Percentiles rank a stretch among this genome's conserved stretches.
Conservation (phyloP, 805 yeast species). For the Blastobotrys attinorum region DNA sequence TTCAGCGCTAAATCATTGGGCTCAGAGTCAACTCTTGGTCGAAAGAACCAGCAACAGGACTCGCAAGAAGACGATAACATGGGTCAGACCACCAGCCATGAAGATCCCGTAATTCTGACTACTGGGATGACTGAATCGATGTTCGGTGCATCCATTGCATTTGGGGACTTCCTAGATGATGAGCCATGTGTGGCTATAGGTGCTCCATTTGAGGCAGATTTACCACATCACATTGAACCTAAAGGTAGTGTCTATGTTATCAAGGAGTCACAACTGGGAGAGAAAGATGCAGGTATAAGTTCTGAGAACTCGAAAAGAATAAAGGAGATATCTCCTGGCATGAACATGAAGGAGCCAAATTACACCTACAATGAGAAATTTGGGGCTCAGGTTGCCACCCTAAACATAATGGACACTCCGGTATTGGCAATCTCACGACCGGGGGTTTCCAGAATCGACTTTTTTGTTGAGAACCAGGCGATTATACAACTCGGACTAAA, state of each 20-base stretch:
- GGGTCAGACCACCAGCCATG: neutral
- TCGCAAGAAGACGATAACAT: no score
- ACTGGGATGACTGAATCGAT: constrained; percentile 26
- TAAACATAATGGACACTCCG: constrained; percentile 26
- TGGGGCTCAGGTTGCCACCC: constrained; percentile 35
- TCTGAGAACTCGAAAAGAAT: constrained; percentile 7
- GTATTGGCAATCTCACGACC: constrained; percentile 44
- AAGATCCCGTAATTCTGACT: constrained; percentile 10
- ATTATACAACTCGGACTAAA: constrained; percentile 25
- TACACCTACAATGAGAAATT: constrained; percentile 31
- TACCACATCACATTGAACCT: no score
- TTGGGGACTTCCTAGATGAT: constrained; percentile 36
- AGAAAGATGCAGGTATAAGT: neutral
- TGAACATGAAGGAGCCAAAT: neutral
- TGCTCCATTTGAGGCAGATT: constrained; percentile 36
- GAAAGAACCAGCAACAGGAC: no score
- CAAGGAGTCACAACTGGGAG: constrained; percentile 1
- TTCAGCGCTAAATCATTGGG: neutral
- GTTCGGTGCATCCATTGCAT: constrained; percentile 40
- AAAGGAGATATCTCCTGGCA: constrained; percentile 1
- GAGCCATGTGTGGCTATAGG: constrained; percentile 42
- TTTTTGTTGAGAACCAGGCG: constrained; percentile 27
- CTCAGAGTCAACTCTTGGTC: neutral
- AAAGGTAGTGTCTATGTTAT: constrained; percentile 18
- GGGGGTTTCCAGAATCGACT: constrained; percentile 38